Percentiles rank a stretch among this genome's conserved stretches.
phyloP scores from a whole-genome alignment of 352 stramenopile species.

The Bremia lactucae region DNA sequence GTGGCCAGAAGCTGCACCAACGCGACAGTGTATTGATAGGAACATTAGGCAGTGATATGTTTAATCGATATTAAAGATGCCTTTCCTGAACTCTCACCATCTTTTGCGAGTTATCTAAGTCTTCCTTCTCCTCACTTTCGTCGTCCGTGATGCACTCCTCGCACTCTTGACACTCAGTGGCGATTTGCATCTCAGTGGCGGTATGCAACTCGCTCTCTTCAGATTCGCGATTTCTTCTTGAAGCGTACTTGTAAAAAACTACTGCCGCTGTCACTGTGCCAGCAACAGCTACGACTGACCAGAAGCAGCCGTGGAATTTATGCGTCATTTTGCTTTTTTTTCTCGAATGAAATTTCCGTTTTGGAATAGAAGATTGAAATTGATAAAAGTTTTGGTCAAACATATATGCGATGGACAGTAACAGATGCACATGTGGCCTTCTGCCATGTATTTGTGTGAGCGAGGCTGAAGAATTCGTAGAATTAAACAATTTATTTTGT shows the following conservation, averaged over 20 bases:
- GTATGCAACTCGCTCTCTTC: slow-evolving; percentile 11
- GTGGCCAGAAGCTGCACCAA: slow-evolving; percentile 46
- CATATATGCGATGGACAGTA: slow-evolving; percentile 5
- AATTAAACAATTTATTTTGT: slow-evolving; percentile 3
- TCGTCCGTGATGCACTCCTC: slow-evolving; percentile 32
- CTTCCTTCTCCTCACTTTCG: slow-evolving; percentile 20
- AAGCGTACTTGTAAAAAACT: slow-evolving; percentile 55
- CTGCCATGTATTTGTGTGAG: slow-evolving; percentile 64
- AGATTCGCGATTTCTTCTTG: slow-evolving; percentile 20
- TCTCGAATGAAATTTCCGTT: too few species aligned
- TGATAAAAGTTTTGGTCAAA: too few species aligned
- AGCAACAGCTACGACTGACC: slow-evolving; percentile 52
- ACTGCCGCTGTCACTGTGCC: slow-evolving; percentile 50
- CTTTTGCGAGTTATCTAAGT: too few species aligned
- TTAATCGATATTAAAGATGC: too few species aligned
- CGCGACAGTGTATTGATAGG: neutral
- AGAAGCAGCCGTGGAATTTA: slow-evolving; percentile 47
- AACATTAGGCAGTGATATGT: neutral
- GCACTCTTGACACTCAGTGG: slow-evolving; percentile 9
- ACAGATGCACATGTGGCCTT: slow-evolving; percentile 46
- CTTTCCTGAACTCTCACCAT: slow-evolving; percentile 21
- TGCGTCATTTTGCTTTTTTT: slow-evolving; percentile 14
- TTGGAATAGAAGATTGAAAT: too few species aligned
- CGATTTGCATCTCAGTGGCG: slow-evolving; percentile 3
- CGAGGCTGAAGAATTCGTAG: slow-evolving; percentile 24